A percentile compares a stretch with the other conserved stretches of the same genome.
These are phyloP conservation scores for Diddensiella transvaalensis DNA, from an alignment of 805 yeast genomes.

Conservation along the genomic window DNA sequence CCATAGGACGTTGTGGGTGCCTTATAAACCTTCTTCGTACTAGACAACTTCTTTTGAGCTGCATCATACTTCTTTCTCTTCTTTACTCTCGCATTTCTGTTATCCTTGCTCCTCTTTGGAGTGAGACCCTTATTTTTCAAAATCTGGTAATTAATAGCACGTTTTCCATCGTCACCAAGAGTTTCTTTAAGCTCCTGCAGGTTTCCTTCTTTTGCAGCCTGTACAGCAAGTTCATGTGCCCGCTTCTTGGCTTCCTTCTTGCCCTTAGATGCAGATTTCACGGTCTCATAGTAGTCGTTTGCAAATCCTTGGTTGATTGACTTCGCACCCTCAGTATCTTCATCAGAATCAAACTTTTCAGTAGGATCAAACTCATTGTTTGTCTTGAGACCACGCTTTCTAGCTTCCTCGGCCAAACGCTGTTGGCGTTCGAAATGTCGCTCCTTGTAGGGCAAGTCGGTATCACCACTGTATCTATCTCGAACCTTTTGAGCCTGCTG, in stretches of 20 bases:
- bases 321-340: conserved; percentile 8
- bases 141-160: conserved; percentile 93
- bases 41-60: conserved; percentile 90
- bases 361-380: conserved; percentile 40
- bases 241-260: conserved; percentile 52
- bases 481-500: conserved; percentile 61
- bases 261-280: conserved; percentile 46
- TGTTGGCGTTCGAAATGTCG: conserved; percentile 87
- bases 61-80: conserved; percentile 95
- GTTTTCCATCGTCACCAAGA: conserved; percentile 77
- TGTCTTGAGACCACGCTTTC: conserved; percentile 71
- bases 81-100: conserved; percentile 94
- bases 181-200: conserved; percentile 59
- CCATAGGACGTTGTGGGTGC: conserved; percentile 72
- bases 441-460: conserved; percentile 88
- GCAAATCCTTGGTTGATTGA: conserved; percentile 36
- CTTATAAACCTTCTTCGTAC: conserved; percentile 85
- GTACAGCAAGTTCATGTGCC: conserved; percentile 67
- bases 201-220: conserved; percentile 82
- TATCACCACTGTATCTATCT: conserved; percentile 64
- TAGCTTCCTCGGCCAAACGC: conserved; percentile 81
- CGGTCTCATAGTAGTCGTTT: conserved; percentile 54
- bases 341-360: conserved; percentile 23
- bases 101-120: conserved; percentile 86
- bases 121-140: conserved; percentile 95